Conservation (phyloP, 495 filamentous ascomycete species). For the Niebla homalea region DNA sequence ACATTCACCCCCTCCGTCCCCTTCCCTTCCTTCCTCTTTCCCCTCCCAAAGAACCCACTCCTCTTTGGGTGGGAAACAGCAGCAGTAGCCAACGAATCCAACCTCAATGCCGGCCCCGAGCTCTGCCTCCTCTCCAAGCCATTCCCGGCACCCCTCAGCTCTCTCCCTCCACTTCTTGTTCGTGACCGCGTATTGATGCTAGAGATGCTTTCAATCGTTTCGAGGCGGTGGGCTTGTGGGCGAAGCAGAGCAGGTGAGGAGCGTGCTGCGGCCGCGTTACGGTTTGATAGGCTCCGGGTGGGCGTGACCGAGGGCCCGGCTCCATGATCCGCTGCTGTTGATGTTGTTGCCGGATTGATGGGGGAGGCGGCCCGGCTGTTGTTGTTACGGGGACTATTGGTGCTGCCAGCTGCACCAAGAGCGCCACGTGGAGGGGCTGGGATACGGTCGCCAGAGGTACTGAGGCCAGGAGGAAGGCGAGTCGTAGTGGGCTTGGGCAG, state of each 20-base stretch:
- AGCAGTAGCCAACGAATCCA: slow-evolving; percentile 5
- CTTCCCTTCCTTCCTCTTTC: slow-evolving; percentile 27
- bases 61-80: slow-evolving; percentile 24
- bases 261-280: slow-evolving; percentile 10
- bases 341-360: slow-evolving; percentile 12
- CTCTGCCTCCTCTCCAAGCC: slow-evolving; percentile 30
- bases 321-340: not conserved
- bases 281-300: slow-evolving; percentile 1
- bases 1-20: slow-evolving; percentile 24
- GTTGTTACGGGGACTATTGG: not conserved
- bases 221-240: slow-evolving; percentile 32
- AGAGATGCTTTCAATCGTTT: slow-evolving; percentile 33
- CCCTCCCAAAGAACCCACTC: slow-evolving; percentile 34
- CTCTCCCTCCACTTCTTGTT: slow-evolving; percentile 18
- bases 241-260: slow-evolving; percentile 23
- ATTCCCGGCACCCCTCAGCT: slow-evolving; percentile 23
- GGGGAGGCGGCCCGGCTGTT: too few species aligned
- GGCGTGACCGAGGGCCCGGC: slow-evolving; percentile 19
- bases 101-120: slow-evolving; percentile 7
- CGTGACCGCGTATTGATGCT: slow-evolving; percentile 15
- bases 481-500: not conserved
- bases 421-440: slow-evolving; percentile 16
- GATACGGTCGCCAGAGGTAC: slow-evolving; percentile 7
- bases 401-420: slow-evolving; percentile 22
- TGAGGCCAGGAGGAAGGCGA: slow-evolving; percentile 6